These are phyloP conservation scores for Penicillium psychrosexuale DNA, from an alignment of 2,329 filamentous ascomycete species.

Conservation along the genomic window DNA sequence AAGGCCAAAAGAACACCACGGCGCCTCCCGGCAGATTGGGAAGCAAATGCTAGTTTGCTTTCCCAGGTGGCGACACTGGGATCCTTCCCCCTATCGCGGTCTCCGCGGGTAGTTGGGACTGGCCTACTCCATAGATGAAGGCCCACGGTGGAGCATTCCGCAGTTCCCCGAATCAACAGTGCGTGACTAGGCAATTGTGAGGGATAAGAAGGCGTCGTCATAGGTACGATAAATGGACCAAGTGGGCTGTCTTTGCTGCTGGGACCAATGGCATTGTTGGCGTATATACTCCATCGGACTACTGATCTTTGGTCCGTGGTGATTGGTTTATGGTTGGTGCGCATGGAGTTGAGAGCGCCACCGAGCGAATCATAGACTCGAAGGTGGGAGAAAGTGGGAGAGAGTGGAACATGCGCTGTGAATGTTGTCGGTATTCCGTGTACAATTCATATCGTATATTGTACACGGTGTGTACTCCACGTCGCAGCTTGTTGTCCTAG, in stretches of 20 bases:
- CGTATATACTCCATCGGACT: conserved; percentile 17
- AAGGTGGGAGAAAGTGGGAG: neutral
- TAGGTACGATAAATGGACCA: neutral
- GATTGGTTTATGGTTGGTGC: neutral
- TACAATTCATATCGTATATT: neutral
- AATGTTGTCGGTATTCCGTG: neutral
- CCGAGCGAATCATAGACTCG: conserved; percentile 1
- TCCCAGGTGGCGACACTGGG: conserved; percentile 12
- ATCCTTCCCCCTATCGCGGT: conserved; percentile 10
- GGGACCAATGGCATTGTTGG: conserved; percentile 17
- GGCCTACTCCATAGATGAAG: conserved; percentile 16
- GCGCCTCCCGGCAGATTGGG: conserved; percentile 18
- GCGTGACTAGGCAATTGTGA: conserved; percentile 5
- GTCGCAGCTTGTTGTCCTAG: neutral
- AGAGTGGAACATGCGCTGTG: neutral
- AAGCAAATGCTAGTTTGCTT: conserved; percentile 17
- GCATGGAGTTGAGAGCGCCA: conserved; percentile 4
- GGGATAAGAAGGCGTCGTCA: neutral
- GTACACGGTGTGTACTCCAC: conserved; percentile 5
- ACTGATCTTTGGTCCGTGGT: conserved; percentile 5
- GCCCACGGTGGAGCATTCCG: conserved; percentile 25
- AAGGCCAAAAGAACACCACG: conserved; percentile 19
- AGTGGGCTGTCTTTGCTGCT: neutral
- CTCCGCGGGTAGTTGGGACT: conserved; percentile 18
- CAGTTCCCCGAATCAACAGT: conserved; percentile 21